Evolutionary conservation across 345 rosid species (phyloP).

Genomic region (Eutrema yunnanense): DNA sequence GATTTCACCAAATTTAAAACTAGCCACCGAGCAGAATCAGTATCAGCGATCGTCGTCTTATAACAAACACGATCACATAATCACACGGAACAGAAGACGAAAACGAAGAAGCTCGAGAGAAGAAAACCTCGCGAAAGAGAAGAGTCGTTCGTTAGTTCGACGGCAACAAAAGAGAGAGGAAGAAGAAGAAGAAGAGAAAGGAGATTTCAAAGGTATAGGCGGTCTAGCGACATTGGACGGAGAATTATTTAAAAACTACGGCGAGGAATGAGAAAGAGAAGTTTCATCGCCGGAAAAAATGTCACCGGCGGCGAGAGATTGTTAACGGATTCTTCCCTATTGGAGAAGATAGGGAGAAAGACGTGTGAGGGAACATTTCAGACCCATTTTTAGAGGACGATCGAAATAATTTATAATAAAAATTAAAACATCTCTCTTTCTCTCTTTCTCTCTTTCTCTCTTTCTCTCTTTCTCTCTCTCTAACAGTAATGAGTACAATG

Average conservation of each 20-base stretch:
- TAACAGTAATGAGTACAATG: not conserved
- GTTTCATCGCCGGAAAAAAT: not conserved
- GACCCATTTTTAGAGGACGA: slow-evolving; percentile 31
- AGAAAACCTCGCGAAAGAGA: not conserved
- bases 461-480: not conserved
- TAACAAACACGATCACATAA: not conserved
- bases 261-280: not conserved
- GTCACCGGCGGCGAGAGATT: slow-evolving; percentile 1
- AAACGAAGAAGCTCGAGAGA: not conserved
- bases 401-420: slow-evolving; percentile 24
- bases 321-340: not conserved
- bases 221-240: slow-evolving; percentile 2
- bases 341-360: slow-evolving; percentile 12
- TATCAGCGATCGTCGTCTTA: not conserved
- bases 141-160: not conserved
- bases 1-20: not conserved
- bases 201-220: not conserved
- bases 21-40: slow-evolving; percentile 19
- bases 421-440: not conserved
- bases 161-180: not conserved
- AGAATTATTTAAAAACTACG: not conserved
- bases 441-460: not conserved
- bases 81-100: not conserved
- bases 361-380: slow-evolving; percentile 42
- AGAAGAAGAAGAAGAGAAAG: not conserved